Evolutionary conservation across 2,329 filamentous ascomycete species (phyloP).

Genomic region (Daldinia eschscholtzii): DNA sequence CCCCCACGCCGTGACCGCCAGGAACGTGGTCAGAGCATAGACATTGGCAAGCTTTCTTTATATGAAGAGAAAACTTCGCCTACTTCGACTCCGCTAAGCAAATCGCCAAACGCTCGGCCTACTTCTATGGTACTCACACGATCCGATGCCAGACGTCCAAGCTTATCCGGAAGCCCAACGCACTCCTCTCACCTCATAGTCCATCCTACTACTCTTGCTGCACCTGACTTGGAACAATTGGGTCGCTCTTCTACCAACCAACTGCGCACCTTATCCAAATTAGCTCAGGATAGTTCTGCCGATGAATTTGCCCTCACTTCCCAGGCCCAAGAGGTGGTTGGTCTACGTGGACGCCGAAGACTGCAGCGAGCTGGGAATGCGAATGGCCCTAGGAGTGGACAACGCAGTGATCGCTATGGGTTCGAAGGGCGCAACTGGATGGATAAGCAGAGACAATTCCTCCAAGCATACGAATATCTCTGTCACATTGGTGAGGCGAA

Average conservation of each 20-base stretch:
- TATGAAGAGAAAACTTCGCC: conserved; percentile 57
- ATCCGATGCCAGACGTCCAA: conserved; percentile 63
- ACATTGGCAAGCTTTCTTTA: conserved; percentile 68
- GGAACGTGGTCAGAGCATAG: conserved; percentile 74
- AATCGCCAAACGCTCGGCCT: conserved; percentile 58
- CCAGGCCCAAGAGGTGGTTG: conserved; percentile 86
- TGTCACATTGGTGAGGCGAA: conserved; percentile 99
- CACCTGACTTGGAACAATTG: conserved; percentile 82
- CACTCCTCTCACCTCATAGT: conserved; percentile 53
- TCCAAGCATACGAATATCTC: conserved; percentile 97
- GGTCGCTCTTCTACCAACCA: conserved; percentile 92
- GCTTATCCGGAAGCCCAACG: conserved; percentile 51
- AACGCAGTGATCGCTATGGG: conserved; percentile 67
- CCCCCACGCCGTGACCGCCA: conserved; percentile 59
- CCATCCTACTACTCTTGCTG: conserved; percentile 65
- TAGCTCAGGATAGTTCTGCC: conserved; percentile 79
- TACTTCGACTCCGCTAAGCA: conserved; percentile 39
- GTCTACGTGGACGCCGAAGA: conserved; percentile 84
- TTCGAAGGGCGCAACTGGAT: conserved; percentile 96
- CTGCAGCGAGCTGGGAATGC: conserved; percentile 78
- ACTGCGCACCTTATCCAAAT: conserved; percentile 85
- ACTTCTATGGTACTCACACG: conserved; percentile 72
- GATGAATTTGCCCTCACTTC: conserved; percentile 86
- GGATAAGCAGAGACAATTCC: conserved; percentile 96
- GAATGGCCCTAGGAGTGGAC: conserved; percentile 56